A percentile compares a stretch with the other conserved stretches of the same genome.
Conservation (phyloP, 495 filamentous ascomycete genomes). For the Tuber umbilicatum region DNA sequence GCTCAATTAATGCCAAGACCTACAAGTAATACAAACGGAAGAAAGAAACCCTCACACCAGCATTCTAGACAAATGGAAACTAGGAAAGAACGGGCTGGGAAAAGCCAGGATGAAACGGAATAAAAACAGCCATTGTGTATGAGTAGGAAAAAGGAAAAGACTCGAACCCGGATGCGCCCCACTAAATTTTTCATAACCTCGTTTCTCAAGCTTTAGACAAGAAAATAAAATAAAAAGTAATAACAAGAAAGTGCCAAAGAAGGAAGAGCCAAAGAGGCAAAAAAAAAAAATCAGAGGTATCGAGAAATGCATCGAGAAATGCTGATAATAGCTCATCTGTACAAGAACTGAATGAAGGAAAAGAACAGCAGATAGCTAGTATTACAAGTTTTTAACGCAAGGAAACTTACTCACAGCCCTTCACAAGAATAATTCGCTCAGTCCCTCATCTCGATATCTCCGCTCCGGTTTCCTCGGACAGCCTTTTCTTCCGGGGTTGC, state of each 20-base stretch:
- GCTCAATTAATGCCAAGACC: slow-evolving; percentile 2
- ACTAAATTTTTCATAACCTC: not conserved
- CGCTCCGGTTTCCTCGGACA: slow-evolving; percentile 1
- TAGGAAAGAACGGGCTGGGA: not conserved
- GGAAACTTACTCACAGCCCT: not conserved
- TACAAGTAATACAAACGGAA: not conserved
- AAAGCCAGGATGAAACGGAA: not conserved
- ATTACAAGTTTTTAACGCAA: slow-evolving; percentile 3
- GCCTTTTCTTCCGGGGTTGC: slow-evolving; percentile 5
- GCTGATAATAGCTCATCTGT: slow-evolving; percentile 2
- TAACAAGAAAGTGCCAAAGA: not conserved
- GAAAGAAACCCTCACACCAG: slow-evolving; percentile 3
- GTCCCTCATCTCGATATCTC: slow-evolving; percentile 29
- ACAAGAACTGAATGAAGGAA: slow-evolving; percentile 1
- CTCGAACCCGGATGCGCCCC: not conserved
- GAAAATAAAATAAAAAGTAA: not conserved
- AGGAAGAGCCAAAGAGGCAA: not conserved
- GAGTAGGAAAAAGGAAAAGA: not conserved
- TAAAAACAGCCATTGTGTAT: not conserved
- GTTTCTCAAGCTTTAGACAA: slow-evolving; percentile 5
- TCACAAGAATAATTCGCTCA: slow-evolving; percentile 11
- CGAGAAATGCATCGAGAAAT: not conserved
- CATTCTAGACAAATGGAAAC: slow-evolving; percentile 2
- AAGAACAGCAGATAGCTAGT: not conserved
- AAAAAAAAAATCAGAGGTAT: not conserved